Base-by-base conservation (phyloP, 352 stramenopile genomes). In the Pythium monospermum region DNA sequence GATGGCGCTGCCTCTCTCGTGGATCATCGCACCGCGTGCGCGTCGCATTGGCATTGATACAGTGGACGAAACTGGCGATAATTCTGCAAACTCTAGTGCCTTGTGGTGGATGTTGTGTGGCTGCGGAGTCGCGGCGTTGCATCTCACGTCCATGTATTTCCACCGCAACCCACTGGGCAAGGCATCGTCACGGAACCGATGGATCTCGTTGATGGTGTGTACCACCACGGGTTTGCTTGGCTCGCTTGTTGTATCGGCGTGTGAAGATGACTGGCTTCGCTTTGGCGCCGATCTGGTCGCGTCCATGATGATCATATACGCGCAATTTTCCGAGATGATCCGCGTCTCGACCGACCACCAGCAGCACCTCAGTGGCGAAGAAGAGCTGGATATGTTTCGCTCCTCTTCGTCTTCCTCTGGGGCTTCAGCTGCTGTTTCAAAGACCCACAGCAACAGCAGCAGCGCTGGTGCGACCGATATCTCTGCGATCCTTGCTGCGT, bases 201-300 rank as follows among this genome's bases (percentile, higher is more conserved):
- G 46, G 60, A 53, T 67, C 46, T 61, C 71, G 32, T 46, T 74
- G 36, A 67, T 84, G 27, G 61, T 70, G 51, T 72, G 61, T n/a
- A 64, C 58, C 2, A 44, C 51, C 22, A 79, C 62, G 6, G 73
- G 73, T 19, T 65, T 83, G 11, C 0, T 71, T 2, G 38, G 79
- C 37, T 77, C 68, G 30, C 41, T 83, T 18, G 23, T 68, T 15
- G 56, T 73, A 19, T 65, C 61, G 23, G 52, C 67, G 13, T 68
- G 66, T 54, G 64, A 85, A 37, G 61, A 69, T 5, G 61, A 76
- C 39, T 85, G 69, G 73, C 54, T 87, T n/a, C 69, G 70, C 21
- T 76, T 68, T 19, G 44, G 48, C 11, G 56, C 76, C 1, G 72
- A 75, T 23, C 39, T 64, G 4, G 22, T 67, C 11, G 70, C 73